Evolutionary conservation across 202 grass and related monocot species (phyloP), one percentile per base, ranked within the genome.

Genomic region (Setaria italica): DNA sequence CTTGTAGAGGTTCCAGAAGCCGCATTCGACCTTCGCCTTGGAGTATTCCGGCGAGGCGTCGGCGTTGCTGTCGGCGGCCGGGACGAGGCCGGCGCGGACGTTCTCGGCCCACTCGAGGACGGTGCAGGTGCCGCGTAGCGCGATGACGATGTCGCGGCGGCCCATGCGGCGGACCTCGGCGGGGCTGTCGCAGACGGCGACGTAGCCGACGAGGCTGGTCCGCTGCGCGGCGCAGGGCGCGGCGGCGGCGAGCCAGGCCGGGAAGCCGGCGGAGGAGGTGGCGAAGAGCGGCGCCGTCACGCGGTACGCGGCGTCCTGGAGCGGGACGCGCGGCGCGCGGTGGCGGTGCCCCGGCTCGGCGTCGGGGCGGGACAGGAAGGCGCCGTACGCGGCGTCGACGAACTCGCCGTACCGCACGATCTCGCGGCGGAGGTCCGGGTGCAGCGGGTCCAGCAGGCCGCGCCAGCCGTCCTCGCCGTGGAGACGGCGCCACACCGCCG

Each of bases 51-150:
- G 6, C 1, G 88, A 17, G 62, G 12, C 5, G 48, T 30, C 3
- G 21, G 3, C 1, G 58, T 65, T 41, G 29, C n/a, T 13, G 2
- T 58, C 42, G n/a, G 58, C 48, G 1, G 86, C 67, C 4, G 90
- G 87, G 46, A 95, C 92, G 68, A 97, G 91, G 12, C 89, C 77
- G 41, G 89, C 70, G 13, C 95, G 95, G 45, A 97, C 63, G 80
- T 97, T 97, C 92, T 97, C 95, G 19, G 90, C 91, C 95, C 95
- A 97, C 77, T 97, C 95, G 15, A 93, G 95, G 46, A 90, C 88
- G 62, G 92, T 97, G 77, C 92, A 90, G 19, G 95, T 97, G 71
- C 95, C 95, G 4, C 95, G 95, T 35, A 98, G 93, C 29, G 88
- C 95, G 68, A 98, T 17, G 69, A 93, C 88, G 71, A 98, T 92